phyloP scores from a whole-genome alignment of 352 stramenopile genomes.

The Globisporangium viniferum region DNA sequence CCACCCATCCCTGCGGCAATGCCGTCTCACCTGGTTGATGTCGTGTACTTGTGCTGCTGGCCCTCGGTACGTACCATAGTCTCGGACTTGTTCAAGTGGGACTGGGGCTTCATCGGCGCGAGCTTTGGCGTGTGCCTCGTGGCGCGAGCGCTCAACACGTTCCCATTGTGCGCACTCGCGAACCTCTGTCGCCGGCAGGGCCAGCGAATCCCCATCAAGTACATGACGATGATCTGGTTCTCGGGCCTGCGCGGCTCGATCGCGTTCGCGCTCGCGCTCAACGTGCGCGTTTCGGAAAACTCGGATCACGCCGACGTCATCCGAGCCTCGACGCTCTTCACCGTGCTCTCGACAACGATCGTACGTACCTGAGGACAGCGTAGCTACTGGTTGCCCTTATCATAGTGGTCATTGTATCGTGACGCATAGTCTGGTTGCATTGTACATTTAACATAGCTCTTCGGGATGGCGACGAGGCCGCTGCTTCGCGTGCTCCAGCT shows the following conservation, averaged over 20 bases:
- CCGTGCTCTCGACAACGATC: slow-evolving; percentile 61
- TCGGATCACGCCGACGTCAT: slow-evolving; percentile 52
- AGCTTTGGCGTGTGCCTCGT: slow-evolving; percentile 47
- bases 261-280: slow-evolving; percentile 84
- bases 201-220: slow-evolving; percentile 46
- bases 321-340: slow-evolving; percentile 60
- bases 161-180: slow-evolving; percentile 60
- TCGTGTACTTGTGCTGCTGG: not conserved
- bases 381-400: not conserved
- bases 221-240: slow-evolving; percentile 91
- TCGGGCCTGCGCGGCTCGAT: slow-evolving; percentile 91
- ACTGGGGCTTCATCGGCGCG: slow-evolving; percentile 62
- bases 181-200: slow-evolving; percentile 38
- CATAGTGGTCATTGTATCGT: too few species aligned
- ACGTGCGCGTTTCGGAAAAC: slow-evolving; percentile 46
- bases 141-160: slow-evolving; percentile 63
- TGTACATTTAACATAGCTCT: slow-evolving; percentile 13
- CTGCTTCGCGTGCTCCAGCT: slow-evolving; percentile 35
- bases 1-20: too few species aligned
- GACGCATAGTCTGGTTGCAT: too few species aligned
- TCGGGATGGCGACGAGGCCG: slow-evolving; percentile 43
- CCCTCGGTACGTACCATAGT: slow-evolving; percentile 11
- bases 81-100: slow-evolving; percentile 49
- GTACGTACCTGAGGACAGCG: slow-evolving; percentile 8
- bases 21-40: not conserved